Conservation (phyloP, 495 filamentous ascomycete species). For the Penicillium soppii region DNA sequence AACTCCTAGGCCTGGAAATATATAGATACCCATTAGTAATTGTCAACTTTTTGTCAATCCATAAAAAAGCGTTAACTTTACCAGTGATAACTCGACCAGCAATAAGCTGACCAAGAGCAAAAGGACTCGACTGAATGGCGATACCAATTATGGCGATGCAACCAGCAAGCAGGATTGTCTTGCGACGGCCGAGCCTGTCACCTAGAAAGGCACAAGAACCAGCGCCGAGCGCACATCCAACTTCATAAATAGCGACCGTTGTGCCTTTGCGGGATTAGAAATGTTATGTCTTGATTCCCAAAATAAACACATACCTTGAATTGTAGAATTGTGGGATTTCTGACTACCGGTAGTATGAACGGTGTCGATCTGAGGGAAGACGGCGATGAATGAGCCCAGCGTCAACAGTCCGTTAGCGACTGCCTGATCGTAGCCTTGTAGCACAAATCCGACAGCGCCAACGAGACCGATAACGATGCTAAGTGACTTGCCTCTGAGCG, state of each 20-base stretch:
- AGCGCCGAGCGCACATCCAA: constrained; percentile 47
- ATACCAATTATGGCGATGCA: constrained; percentile 18
- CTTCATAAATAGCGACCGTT: constrained; percentile 41
- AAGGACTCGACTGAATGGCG: constrained; percentile 20
- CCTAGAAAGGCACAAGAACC: constrained; percentile 42
- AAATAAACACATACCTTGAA: constrained; percentile 20
- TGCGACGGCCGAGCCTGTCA: constrained; percentile 40
- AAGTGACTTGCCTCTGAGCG: constrained; percentile 16
- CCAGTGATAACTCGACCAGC: constrained; percentile 22
- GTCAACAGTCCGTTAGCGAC: constrained; percentile 35
- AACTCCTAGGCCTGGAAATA: constrained; percentile 55
- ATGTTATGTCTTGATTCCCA: background rate
- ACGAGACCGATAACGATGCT: constrained; percentile 14
- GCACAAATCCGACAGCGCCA: constrained; percentile 30
- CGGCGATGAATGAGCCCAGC: constrained; percentile 32
- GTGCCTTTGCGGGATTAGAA: constrained; percentile 16
- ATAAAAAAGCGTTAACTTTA: background rate
- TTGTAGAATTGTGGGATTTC: constrained; percentile 33
- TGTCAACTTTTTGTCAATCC: background rate
- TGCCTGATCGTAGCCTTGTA: constrained; percentile 51
- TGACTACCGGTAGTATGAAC: constrained; percentile 33
- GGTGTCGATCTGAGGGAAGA: constrained; percentile 53
- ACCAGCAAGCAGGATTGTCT: constrained; percentile 31
- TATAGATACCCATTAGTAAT: constrained; percentile 21
- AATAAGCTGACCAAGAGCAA: constrained; percentile 24